Evolutionary conservation across 805 yeast species (phyloP), one percentile per base, ranked within the genome.

Genomic region (Ogataea corticis): DNA sequence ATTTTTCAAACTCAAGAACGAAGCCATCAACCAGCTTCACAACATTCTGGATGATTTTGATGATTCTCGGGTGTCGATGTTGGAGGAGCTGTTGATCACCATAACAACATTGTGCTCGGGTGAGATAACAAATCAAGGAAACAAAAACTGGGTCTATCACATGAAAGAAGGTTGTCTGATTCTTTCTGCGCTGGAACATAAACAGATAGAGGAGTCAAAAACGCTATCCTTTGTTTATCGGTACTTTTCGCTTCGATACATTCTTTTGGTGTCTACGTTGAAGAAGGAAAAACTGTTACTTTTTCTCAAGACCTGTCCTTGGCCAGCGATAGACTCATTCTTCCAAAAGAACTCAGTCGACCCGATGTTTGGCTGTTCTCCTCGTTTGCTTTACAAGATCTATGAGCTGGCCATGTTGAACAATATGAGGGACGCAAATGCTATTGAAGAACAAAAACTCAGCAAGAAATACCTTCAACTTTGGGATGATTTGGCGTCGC

Each of bases 351-450:
- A 49, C 33, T 23, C 38, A 2, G 52, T 64, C 29, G 69, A 65
- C 37, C 60, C 57, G 30, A 54, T 62, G 58, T 54, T 60, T 43
- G 68, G 69, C 7, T 63, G 68, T 46, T 61, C 68, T 1, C 68
- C 68, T 2, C 45, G 55, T 30, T 44, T 65, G 12, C 35, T 63
- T 1, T 38, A 50, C 27, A 29, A 51, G 12, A 58, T 63, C 11
- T 54, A 58, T 38, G 34, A 56, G 15, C 48, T 59, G 3, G 51
- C 58, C 10, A 42, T 48, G 21, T 44, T 58, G 9, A 54, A 52
- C 32, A 48, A 54, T 28, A 9, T 31, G 11, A 30, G 45, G 16
- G 52, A 54, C 16, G 16, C 11, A 12, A 31, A 33, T 4, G 13
- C 23, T 3, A 33, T 54, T 27, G 37, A 30, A 2, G 41, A 41